Base-by-base conservation (phyloP, 1,284 basidiomycete species). In the Rhodotorula mucilaginosa region DNA sequence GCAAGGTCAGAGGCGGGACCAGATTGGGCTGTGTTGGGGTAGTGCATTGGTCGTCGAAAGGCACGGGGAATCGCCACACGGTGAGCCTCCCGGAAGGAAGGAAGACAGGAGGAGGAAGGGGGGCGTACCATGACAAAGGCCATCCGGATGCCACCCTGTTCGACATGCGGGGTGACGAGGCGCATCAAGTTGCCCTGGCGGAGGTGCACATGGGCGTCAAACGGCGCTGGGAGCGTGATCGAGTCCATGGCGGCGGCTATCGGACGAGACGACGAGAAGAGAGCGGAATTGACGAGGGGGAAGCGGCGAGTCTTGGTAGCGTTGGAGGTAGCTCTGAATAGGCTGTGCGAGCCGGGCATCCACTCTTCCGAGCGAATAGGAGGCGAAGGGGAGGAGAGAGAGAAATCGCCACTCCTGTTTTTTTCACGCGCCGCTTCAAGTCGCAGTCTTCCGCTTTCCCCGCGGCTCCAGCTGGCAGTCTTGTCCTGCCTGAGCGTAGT, bases 91-190 rank as follows among this genome's bases (percentile, higher is more conserved):
- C 49, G 39, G 68, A 47, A 66, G 65, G 57, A 62, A 58, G 39
- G 64, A 54, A 69, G 19, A 44, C n/a, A 26, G 34, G 31, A 29
- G 18, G 63, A 64, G 48, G 56, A 58, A 61, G 18, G 18, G 18
- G 18, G 63, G 81, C 82, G 60, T 79, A 92, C 93, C 97, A 99
- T 99, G 61, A 99, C 93, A 83, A 98, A 99, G 76, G 91, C 97
- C 57, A 96, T 86, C 69, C 86, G 83, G 79, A 99, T 93, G 1
- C 97, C 97, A 62, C 97, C 97, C 79, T 88, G 83, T 39, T 87
- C 85, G 65, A 99, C 91, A 84, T 98, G 95, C 57, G 94, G 93
- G 7, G 90, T 89, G 56, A 99, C 93, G 49, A 99, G 86, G 73
- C 88, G 84, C 68, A 91, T 89, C 78, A 97, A 84, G 51, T 87